Evolutionary conservation across 2,329 filamentous ascomycete species (phyloP), one percentile per base, ranked within the genome.

Genomic region (Hortaea sp.): DNA sequence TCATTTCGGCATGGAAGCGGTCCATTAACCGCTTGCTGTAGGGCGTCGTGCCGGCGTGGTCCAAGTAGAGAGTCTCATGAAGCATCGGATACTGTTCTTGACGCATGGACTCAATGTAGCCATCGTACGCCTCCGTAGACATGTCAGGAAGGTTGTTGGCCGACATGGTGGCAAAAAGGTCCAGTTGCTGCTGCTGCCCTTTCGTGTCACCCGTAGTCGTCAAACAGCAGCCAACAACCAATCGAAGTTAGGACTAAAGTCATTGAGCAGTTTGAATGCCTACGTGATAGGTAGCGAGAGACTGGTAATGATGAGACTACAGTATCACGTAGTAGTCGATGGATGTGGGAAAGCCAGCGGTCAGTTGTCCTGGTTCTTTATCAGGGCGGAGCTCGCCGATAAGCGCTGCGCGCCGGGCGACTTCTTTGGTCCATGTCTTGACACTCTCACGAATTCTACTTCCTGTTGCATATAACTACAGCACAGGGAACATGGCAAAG

Each of bases 31-130:
- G 88, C 63, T 84, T 90, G 54, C 57, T 60, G 48, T 59, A 60
- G 4, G 62, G 72, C 0, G 89, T 90, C n/a, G 87, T 86, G n/a
- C 88, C 90, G 0, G 88, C 88, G 82, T 97, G 89, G 58, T 97
- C 90, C 47, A 97, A 81, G 64, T 95, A 97, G 41, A 62, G 53
- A 6, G 54, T 48, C 20, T 55, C 47, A 32, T 46, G 42, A 5
- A 61, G 53, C 61, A 63, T 62, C 1, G 73, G 73, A 59, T 75
- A 76, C 52, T 77, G 69, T 13, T 55, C 55, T 28, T 62, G 58
- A 41, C 73, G 66, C 51, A 76, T 72, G 4, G 59, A 51, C 45
- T 73, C 69, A 46, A 76, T 65, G 45, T 72, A 65, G n/a, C 61
- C 60, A 49, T 70, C 63, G 51, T 63, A 63, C 20, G 46, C 53